Conservation (phyloP, 1,139 yeast genomes). For the Geotrichum citri-aurantii region DNA sequence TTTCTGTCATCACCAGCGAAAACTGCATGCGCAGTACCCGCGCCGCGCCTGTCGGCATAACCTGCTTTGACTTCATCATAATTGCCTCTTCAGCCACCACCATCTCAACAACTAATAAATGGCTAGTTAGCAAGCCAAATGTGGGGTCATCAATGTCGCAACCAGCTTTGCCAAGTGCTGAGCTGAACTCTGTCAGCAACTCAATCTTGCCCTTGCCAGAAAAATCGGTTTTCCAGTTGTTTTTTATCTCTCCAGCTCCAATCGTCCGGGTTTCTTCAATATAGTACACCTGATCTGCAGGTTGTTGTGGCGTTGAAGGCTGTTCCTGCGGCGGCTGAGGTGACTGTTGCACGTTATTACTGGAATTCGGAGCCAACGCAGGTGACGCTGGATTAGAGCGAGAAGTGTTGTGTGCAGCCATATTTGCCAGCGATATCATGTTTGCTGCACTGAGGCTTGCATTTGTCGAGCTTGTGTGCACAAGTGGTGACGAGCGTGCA, state of each 20-base stretch:
- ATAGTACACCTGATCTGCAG: conserved; percentile 35
- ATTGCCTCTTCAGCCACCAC: conserved; percentile 88
- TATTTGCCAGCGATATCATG: background rate
- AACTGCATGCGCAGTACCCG: conserved; percentile 93
- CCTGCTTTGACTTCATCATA: conserved; percentile 27
- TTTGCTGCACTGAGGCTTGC: background rate
- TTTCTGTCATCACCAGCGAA: conserved; percentile 68
- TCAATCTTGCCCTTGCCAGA: conserved; percentile 70
- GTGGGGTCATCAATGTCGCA: conserved; percentile 61
- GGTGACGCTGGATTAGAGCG: background rate
- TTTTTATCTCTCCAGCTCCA: conserved; percentile 70
- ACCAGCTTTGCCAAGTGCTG: conserved; percentile 41
- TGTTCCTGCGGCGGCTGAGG: background rate
- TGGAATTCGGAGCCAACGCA: background rate
- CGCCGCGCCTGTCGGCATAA: conserved; percentile 78
- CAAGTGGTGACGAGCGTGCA: background rate
- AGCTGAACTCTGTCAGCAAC: conserved; percentile 30
- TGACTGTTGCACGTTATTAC: background rate
- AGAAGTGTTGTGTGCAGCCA: background rate
- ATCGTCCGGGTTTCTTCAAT: conserved; percentile 70
- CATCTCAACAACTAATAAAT: conserved; percentile 72
- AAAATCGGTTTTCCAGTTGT: conserved; percentile 95
- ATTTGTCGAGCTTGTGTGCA: background rate
- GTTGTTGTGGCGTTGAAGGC: background rate
- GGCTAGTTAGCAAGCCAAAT: conserved; percentile 69